phyloP scores from a whole-genome alignment of 1,139 yeast genomes.

The Saccharomyces hybrid region DNA sequence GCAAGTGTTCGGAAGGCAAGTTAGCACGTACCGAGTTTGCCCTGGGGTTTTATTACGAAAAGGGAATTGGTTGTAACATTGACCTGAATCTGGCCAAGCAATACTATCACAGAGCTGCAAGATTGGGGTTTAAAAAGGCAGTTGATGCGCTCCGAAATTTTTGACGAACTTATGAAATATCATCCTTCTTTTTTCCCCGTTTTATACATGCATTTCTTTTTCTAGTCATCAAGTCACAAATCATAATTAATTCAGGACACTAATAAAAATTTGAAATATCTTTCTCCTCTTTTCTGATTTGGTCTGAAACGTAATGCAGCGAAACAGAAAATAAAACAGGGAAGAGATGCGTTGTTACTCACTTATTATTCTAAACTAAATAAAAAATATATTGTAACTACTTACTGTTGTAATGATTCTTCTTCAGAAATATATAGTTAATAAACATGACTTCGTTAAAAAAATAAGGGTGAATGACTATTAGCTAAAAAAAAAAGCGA shows the following conservation, averaged over 20 bases:
- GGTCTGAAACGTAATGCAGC: neutral
- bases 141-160: slow-evolving; percentile 15
- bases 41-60: slow-evolving; percentile 73
- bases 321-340: neutral
- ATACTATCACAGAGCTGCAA: slow-evolving; percentile 55
- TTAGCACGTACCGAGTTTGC: slow-evolving; percentile 77
- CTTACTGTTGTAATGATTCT: neutral
- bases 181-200: neutral
- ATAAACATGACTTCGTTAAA: neutral
- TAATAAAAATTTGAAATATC: neutral
- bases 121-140: slow-evolving; percentile 52
- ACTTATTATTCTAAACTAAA: neutral
- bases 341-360: neutral
- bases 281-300: neutral
- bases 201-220: too few species aligned
- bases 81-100: slow-evolving; percentile 42
- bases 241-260: neutral
- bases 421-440: neutral
- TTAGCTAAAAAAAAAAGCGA: neutral
- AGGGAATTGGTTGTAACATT: slow-evolving; percentile 59
- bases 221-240: neutral
- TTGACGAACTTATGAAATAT: neutral
- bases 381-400: neutral
- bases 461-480: neutral
- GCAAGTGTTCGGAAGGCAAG: slow-evolving; percentile 73